Evolutionary conservation across 805 yeast genomes (phyloP).

Genomic region (Candida patagonica): DNA sequence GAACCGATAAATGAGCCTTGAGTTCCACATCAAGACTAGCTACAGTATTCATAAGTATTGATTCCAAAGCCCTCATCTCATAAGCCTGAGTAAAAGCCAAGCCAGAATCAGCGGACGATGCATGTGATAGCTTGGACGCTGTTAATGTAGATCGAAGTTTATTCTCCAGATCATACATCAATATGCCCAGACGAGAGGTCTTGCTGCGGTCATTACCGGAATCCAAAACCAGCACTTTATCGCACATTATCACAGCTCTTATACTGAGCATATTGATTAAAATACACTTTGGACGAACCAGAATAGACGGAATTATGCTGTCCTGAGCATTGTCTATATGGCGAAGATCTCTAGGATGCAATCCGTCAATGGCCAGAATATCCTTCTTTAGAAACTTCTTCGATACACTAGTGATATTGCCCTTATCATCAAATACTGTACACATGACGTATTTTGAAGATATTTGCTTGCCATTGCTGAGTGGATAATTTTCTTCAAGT

Average conservation of each 20-base stretch:
- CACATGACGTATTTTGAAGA: conserved; percentile 29
- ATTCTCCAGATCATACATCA: conserved; percentile 76
- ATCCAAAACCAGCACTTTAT: conserved; percentile 55
- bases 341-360: conserved; percentile 80
- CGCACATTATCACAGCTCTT: conserved; percentile 49
- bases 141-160: conserved; percentile 39
- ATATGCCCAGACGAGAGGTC: conserved; percentile 53
- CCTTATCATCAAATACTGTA: conserved; percentile 49
- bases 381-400: conserved; percentile 45
- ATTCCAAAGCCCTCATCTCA: conserved; percentile 78
- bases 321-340: conserved; percentile 64
- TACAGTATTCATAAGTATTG: conserved; percentile 73
- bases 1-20: conserved; percentile 43
- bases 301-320: conserved; percentile 58
- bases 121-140: conserved; percentile 40
- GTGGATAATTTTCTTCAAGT: too few relatives aligned
- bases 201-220: conserved; percentile 29
- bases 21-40: conserved; percentile 70
- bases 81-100: conserved; percentile 37
- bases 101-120: background rate
- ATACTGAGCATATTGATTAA: conserved; percentile 54
- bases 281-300: conserved; percentile 48
- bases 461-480: too few relatives aligned
- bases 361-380: conserved; percentile 52
- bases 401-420: conserved; percentile 51